Percentiles rank a stretch among this genome's conserved stretches.
phyloP scores from a whole-genome alignment of 257 asterid species.

The Leptodermis oblonga region DNA sequence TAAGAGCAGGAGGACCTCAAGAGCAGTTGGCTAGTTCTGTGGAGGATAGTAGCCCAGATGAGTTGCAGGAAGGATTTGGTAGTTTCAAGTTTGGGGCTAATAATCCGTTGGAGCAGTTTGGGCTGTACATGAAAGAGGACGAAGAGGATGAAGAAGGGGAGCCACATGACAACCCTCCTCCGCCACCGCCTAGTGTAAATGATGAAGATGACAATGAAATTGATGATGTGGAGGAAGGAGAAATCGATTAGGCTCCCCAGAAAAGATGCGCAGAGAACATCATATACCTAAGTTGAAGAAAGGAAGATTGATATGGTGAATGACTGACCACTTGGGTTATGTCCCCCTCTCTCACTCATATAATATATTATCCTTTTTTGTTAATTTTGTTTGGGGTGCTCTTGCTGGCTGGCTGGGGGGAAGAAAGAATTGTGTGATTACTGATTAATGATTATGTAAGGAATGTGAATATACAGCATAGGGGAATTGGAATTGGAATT shows the following conservation, averaged over 20 bases:
- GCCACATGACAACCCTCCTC: constrained; percentile 16
- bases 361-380: too few relatives aligned
- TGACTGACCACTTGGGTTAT: too few relatives aligned
- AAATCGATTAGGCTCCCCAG: not conserved
- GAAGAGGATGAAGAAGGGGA: constrained; percentile 81
- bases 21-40: constrained; percentile 57
- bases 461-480: too few relatives aligned
- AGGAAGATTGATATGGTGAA: too few relatives aligned
- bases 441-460: too few relatives aligned
- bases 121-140: constrained; percentile 78
- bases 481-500: too few relatives aligned
- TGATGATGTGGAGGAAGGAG: not conserved
- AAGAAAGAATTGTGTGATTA: too few relatives aligned
- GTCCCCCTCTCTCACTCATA: too few relatives aligned
- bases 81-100: constrained; percentile 61
- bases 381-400: too few relatives aligned
- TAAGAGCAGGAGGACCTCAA: constrained; percentile 41
- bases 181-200: constrained; percentile 3
- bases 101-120: constrained; percentile 88
- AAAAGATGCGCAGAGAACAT: too few relatives aligned
- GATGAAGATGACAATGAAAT: constrained; percentile 19
- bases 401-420: too few relatives aligned
- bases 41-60: constrained; percentile 68
- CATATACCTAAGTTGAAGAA: too few relatives aligned
- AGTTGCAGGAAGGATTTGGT: constrained; percentile 60